Evolutionary conservation across 1,139 yeast species (phyloP), one percentile per base, ranked within the genome.

Genomic region (Geotrichum aggregatum): DNA sequence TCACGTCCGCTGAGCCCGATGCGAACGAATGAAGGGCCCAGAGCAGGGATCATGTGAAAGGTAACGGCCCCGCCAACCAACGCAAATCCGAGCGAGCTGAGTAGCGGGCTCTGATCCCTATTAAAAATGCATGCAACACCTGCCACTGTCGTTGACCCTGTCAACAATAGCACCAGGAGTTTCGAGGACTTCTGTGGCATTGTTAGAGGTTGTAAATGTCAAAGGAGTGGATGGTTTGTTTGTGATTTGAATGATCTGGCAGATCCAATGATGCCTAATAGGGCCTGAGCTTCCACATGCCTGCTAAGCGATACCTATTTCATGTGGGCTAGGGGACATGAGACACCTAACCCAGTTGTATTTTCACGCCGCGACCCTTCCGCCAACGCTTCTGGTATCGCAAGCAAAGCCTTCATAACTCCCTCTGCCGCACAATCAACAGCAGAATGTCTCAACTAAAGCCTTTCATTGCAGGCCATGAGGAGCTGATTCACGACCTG

Each of bases 1-100:
- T 92, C 99, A 58, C 77, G 80, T 6, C 99, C 99, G 58, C 74
- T 79, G 22, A 92, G 75, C 0, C 98, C 98, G 43, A 85, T 80
- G 54, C 77, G 76, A 35, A 86, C 76, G 67, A 94, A 88, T 49
- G 82, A 76, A 0, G 80, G 76, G 0, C 83, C 77, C 14, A 85
- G 76, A 36, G 75, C 70, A 0, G 97, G 97, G 35, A 89, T 83
- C 58, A 88, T 66, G 52, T 71, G 68, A 54, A 74, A 70, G 3
- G 91, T 82, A 34, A 76, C 71, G 10, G 78, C 67, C 64, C 80
- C 86, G 0, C 95, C 95, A 13, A 84, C 60, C 2, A 84, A 68
- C 1, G 84, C 76, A 65, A 88, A 83, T 3, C 89, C 92, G 11
- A 77, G 40, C 16, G 68, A 61, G 18, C 68, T 58, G 11, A 63